These are phyloP conservation scores for Solanum corneliomulleri DNA, from an alignment of 257 asterid genomes.

Conservation along the genomic window DNA sequence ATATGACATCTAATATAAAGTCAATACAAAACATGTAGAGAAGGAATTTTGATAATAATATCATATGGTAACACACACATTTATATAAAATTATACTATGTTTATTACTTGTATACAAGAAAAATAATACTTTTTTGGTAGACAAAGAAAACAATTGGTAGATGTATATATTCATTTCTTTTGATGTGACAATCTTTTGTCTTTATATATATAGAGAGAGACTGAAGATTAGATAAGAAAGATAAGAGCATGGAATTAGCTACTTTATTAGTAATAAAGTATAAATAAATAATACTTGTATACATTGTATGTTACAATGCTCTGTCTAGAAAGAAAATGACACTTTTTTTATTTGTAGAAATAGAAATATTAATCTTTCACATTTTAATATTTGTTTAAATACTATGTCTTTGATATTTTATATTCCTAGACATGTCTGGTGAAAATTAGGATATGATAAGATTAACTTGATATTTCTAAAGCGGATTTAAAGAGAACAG, in stretches of 20 bases:
- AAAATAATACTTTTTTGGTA: neutral
- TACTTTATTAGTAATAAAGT: too few species aligned
- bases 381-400: too few species aligned
- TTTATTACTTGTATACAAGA: neutral
- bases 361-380: too few species aligned
- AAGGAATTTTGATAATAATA: too few species aligned
- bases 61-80: too few species aligned
- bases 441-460: too few species aligned
- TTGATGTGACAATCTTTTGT: neutral
- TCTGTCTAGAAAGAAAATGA: neutral
- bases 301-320: neutral
- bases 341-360: neutral
- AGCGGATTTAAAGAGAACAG: too few species aligned
- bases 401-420: too few species aligned
- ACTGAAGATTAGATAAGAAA: neutral
- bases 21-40: neutral
- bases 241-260: neutral
- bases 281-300: neutral
- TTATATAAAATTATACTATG: too few species aligned
- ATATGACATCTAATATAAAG: too few species aligned
- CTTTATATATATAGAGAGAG: neutral
- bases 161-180: neutral
- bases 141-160: neutral
- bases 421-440: too few species aligned
- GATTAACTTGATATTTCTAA: too few species aligned